Evolutionary conservation across 2,329 filamentous ascomycete species (phyloP).

Genomic region (Coniella vitis): DNA sequence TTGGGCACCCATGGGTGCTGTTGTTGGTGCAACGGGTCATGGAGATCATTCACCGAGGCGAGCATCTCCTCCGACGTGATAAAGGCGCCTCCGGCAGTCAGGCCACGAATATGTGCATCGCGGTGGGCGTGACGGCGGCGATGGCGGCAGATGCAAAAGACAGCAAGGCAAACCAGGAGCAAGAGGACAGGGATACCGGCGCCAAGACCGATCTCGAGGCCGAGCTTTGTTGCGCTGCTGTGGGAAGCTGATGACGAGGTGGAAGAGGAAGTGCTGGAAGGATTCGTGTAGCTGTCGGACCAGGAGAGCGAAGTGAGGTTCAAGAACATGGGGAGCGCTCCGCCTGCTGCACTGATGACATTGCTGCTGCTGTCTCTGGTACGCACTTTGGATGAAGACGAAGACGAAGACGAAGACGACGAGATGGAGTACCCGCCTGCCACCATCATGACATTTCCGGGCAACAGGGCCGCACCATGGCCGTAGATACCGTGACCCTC

Average conservation of each 20-base stretch:
- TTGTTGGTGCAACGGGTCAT: conserved; percentile 30
- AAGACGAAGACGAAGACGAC: conserved; percentile 19
- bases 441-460: conserved; percentile 63
- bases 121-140: conserved; percentile 27
- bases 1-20: conserved; percentile 26
- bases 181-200: conserved; percentile 51
- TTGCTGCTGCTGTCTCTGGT: conserved; percentile 10
- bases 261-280: conserved; percentile 19
- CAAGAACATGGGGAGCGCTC: conserved; percentile 36
- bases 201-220: conserved; percentile 59
- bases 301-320: conserved; percentile 53
- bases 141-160: conserved; percentile 42
- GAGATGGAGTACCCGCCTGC: conserved; percentile 54
- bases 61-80: conserved; percentile 36
- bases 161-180: conserved; percentile 33
- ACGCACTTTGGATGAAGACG: conserved; percentile 5
- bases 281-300: conserved; percentile 44
- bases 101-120: conserved; percentile 28
- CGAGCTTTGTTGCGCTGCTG: conserved; percentile 38
- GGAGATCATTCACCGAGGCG: neutral
- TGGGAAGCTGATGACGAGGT: conserved; percentile 8
- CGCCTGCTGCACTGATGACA: conserved; percentile 6
- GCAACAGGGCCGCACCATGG: conserved; percentile 56
- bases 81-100: conserved; percentile 9
- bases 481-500: conserved; percentile 47